Evolutionary conservation across 164 flowering plant genomes (phyloP), one percentile per base, ranked within the genome.

Genomic region (Houttuynia cordata): DNA sequence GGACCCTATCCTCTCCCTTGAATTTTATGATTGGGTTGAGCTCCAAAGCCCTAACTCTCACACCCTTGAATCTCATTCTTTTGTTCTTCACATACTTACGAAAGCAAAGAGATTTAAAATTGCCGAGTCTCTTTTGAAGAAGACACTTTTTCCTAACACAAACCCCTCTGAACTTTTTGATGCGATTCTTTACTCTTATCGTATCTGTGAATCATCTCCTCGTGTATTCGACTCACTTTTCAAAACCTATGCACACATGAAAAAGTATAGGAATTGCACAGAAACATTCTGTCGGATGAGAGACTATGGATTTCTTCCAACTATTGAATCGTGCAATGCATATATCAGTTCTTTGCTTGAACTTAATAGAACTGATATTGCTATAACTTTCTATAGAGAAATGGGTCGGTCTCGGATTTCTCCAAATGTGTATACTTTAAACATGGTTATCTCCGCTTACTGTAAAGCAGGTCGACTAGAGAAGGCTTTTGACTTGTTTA

Each of bases 301-400:
- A 68, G 88, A 83, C 37, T 85, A 83, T 71, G 96, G 98, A 39
- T 85, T 92, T 73, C 76, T 81, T 40, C 96, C 98, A 0, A 80
- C 75, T 7, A 72, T 92, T 40, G 83, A 84, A 62, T 85, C 96
- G 1, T 89, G 96, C 65, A 92, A 92, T 78, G 85, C 86, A 0
- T 85, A 66, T 69, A 47, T 87, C 73, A 84, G 96, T 64, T 73
- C 91, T 0, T 74, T 81, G 80, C 75, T 79, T 65, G 67, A 70
- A 58, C 60, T 76, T 53, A 56, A 75, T 22, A 70, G 93, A 59
- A 62, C 59, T 1, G 96, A 83, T 74, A 78, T 85, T 67, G 86
- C 75, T 20, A 69, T 87, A 68, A 37, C 71, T 5, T 87, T 87
- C 64, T 88, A 88, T 53, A 72, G 67, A 55, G 90, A 85, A 68